These are phyloP conservation scores for Thalassiosira hispida DNA, from an alignment of 352 stramenopile species.

Conservation along the genomic window DNA sequence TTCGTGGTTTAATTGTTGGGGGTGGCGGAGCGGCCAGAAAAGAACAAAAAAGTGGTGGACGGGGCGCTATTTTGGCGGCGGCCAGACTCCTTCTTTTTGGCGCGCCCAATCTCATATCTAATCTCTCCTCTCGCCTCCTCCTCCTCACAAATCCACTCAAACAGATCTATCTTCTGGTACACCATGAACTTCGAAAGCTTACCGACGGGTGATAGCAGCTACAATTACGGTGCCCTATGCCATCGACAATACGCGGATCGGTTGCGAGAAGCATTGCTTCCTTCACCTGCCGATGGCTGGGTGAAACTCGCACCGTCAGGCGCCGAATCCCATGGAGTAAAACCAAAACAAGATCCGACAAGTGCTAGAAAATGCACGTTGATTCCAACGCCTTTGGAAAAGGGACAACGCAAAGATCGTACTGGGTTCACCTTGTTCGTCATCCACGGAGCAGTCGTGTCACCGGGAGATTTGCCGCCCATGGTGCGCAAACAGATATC, in stretches of 20 bases:
- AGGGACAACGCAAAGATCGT: constrained; percentile 36
- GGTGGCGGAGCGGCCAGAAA: too few species aligned
- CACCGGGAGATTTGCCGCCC: constrained; percentile 36
- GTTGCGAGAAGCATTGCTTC: constrained; percentile 39
- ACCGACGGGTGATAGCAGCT: constrained; percentile 2
- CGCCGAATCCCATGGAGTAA: too few species aligned
- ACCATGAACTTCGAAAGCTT: not conserved
- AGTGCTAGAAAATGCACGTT: constrained; percentile 33
- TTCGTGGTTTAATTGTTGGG: too few species aligned
- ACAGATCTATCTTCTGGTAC: too few species aligned
- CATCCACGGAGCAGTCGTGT: constrained; percentile 16
- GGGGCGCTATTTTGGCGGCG: not conserved
- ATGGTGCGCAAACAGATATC: constrained; percentile 65
- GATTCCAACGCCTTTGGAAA: constrained; percentile 34
- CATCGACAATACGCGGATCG: constrained; percentile 48
- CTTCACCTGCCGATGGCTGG: constrained; percentile 16
- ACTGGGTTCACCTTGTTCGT: constrained; percentile 45
- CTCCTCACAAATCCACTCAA: not conserved
- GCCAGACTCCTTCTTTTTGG: not conserved
- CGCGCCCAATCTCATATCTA: too few species aligned
- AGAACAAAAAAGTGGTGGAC: too few species aligned
- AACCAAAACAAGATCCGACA: constrained; percentile 8
- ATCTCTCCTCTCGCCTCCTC: too few species aligned
- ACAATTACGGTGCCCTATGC: constrained; percentile 46
- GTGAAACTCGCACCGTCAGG: constrained; percentile 14